Evolutionary conservation across 2,329 filamentous ascomycete genomes (phyloP).

Genomic region (Pseudonectria buxi): DNA sequence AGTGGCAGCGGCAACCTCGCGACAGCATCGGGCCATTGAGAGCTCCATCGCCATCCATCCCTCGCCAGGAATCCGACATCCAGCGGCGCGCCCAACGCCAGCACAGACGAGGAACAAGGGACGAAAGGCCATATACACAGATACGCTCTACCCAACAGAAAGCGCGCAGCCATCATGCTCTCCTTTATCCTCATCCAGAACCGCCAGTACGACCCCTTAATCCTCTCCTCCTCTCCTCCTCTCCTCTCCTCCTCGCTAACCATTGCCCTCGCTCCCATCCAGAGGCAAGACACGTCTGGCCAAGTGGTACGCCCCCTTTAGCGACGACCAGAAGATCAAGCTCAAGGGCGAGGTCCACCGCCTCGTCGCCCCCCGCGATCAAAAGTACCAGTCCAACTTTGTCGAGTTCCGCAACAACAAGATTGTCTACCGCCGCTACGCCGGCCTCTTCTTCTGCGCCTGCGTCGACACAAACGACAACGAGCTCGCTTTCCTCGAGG

Average conservation of each 20-base stretch:
- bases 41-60: background rate
- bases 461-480: conserved; percentile 99
- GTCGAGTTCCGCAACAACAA: conserved; percentile 95
- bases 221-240: background rate
- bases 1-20: background rate
- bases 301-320: conserved; percentile 99
- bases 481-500: conserved; percentile 92
- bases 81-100: background rate
- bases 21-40: too few species aligned
- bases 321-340: conserved; percentile 98
- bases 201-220: conserved; percentile 56
- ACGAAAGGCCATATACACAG: background rate
- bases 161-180: conserved; percentile 50
- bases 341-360: conserved; percentile 98
- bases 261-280: conserved; percentile 5
- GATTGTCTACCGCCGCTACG: conserved; percentile 95
- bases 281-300: conserved; percentile 97
- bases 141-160: background rate
- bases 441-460: conserved; percentile 97
- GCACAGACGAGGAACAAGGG: too few species aligned
- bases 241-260: background rate
- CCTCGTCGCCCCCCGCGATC: conserved; percentile 92
- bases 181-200: conserved; percentile 90
- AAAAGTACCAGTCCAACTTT: conserved; percentile 99
- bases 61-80: background rate